phyloP scores from a whole-genome alignment of 805 yeast genomes.

The Myxozyma lipomycoides region DNA sequence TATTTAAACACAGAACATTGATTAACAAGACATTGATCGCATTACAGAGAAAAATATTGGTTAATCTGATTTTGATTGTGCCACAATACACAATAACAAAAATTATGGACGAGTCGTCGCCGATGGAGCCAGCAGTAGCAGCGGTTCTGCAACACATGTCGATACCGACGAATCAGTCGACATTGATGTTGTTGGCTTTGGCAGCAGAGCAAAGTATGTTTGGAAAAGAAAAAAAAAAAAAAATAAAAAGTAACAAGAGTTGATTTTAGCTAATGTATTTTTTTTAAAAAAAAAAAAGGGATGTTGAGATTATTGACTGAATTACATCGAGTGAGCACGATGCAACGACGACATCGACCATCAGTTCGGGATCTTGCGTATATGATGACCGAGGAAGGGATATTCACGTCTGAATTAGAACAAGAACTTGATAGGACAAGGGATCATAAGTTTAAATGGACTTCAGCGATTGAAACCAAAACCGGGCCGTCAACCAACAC shows the following conservation, averaged over 20 bases:
- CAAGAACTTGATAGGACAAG: constrained; percentile 24
- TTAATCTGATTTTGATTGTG: too few relatives aligned
- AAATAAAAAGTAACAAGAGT: too few relatives aligned
- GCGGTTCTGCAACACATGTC: not conserved
- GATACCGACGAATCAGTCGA: not conserved
- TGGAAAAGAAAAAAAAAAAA: not conserved
- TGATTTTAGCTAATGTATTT: too few relatives aligned
- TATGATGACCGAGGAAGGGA: constrained; percentile 32
- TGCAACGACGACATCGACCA: constrained; percentile 39
- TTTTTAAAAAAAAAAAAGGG: not conserved
- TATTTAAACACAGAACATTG: too few relatives aligned
- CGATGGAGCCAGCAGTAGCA: not conserved
- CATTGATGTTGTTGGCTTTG: not conserved
- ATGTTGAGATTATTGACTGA: constrained; percentile 27
- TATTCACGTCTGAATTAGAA: constrained; percentile 35
- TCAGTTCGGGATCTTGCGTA: constrained; percentile 36
- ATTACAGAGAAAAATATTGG: too few relatives aligned
- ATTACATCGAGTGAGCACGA: constrained; percentile 31
- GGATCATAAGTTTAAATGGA: not conserved
- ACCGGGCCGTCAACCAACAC: not conserved
- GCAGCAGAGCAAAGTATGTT: not conserved
- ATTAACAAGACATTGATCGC: too few relatives aligned
- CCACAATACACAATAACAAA: too few relatives aligned
- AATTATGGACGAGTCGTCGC: not conserved
- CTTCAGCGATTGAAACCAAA: not conserved